Conservation (phyloP, 345 rosid genomes). For the Eucalyptus victrix region DNA sequence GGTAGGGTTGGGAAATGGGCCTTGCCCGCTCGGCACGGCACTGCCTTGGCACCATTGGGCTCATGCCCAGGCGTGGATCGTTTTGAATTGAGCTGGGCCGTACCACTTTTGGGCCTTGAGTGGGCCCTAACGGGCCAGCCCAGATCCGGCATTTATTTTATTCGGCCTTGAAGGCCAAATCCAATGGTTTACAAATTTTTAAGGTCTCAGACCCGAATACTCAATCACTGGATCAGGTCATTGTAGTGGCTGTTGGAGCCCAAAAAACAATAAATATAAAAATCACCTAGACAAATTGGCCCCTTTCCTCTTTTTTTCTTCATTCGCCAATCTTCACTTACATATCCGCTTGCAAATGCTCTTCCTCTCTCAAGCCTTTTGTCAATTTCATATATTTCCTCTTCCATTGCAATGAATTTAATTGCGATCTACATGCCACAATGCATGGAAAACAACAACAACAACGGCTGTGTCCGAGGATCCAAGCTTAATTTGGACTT, state of each 20-base stretch:
- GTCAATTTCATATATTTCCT: background rate
- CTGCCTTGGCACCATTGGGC: background rate
- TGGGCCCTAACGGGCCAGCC: background rate
- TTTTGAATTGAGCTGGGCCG: background rate
- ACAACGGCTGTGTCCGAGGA: background rate
- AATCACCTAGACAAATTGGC: background rate
- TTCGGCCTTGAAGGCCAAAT: background rate
- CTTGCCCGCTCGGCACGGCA: background rate
- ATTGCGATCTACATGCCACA: background rate
- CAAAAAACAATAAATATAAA: background rate
- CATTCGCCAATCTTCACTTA: background rate
- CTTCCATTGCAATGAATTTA: background rate
- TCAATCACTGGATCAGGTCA: background rate
- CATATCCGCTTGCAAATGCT: background rate
- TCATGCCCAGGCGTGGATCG: background rate
- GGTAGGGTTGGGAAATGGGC: background rate
- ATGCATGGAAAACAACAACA: background rate
- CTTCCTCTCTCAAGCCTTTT: background rate
- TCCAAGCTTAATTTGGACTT: background rate
- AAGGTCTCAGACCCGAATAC: background rate
- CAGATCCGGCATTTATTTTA: background rate
- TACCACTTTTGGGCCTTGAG: background rate
- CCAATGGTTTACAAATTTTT: background rate
- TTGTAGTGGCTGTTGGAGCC: background rate
- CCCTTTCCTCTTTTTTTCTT: background rate